Conservation (phyloP, 306 rosid genomes). For the Phaseolus lunatus region DNA sequence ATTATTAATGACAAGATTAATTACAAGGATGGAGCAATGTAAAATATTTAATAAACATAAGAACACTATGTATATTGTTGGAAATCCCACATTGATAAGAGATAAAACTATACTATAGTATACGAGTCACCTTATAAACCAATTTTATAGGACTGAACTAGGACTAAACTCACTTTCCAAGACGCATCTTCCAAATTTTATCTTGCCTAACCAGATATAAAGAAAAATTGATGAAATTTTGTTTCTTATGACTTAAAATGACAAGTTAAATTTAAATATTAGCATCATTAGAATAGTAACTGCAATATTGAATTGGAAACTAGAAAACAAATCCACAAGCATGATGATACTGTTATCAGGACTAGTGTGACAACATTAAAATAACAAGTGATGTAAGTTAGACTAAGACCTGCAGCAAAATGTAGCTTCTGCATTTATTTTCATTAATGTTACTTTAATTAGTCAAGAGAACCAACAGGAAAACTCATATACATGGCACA, state of each 20-base stretch:
- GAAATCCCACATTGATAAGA: too few relatives aligned
- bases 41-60: not conserved
- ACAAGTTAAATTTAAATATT: conserved; percentile 4
- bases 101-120: too few relatives aligned
- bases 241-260: conserved; percentile 7
- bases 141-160: too few relatives aligned
- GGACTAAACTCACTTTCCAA: too few relatives aligned
- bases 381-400: not conserved
- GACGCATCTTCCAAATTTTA: conserved; percentile 22
- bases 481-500: not conserved
- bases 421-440: not conserved
- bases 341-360: not conserved
- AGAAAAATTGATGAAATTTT: conserved; percentile 11
- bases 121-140: too few relatives aligned
- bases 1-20: not conserved
- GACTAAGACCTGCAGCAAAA: not conserved
- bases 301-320: conserved; percentile 8
- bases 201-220: not conserved
- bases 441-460: conserved; percentile 9
- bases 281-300: conserved; percentile 3
- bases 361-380: not conserved
- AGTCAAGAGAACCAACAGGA: conserved; percentile 8
- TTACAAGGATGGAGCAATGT: not conserved
- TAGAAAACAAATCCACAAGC: conserved; percentile 1
- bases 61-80: not conserved